Percentiles rank a stretch among this genome's conserved stretches.
These are phyloP conservation scores for Alternaria alternata DNA, from an alignment of 2,329 filamentous ascomycete genomes.

Conservation along the genomic window DNA sequence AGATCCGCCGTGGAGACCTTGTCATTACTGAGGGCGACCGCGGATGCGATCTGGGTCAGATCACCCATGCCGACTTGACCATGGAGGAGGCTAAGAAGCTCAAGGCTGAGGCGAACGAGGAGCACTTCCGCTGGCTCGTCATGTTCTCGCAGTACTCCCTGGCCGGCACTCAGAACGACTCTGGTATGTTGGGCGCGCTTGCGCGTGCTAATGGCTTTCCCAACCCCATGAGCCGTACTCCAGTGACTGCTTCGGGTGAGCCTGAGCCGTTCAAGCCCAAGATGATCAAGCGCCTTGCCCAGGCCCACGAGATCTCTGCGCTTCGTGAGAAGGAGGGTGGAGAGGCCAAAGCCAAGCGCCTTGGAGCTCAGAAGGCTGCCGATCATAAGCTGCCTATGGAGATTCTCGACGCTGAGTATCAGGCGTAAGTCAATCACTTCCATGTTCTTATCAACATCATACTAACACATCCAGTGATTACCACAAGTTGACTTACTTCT, in stretches of 20 bases:
- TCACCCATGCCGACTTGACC: slow-evolving; percentile 85
- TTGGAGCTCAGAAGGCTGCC: slow-evolving; percentile 95
- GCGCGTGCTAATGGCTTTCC: slow-evolving; percentile 45
- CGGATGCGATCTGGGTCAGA: slow-evolving; percentile 92
- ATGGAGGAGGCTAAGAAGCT: slow-evolving; percentile 87
- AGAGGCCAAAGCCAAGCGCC: slow-evolving; percentile 95
- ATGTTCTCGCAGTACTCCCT: slow-evolving; percentile 80
- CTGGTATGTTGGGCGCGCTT: slow-evolving; percentile 61
- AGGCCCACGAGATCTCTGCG: slow-evolving; percentile 86
- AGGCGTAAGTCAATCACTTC: slow-evolving; percentile 75
- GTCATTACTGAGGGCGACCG: slow-evolving; percentile 98
- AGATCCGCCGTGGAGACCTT: slow-evolving; percentile 88
- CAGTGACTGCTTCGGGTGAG: slow-evolving; percentile 53
- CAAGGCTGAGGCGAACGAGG: slow-evolving; percentile 90
- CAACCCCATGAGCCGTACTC: slow-evolving; percentile 53
- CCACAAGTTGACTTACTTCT: slow-evolving; percentile 99
- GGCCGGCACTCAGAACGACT: slow-evolving; percentile 42
- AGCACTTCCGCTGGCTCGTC: slow-evolving; percentile 98
- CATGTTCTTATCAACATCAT: slow-evolving; percentile 27
- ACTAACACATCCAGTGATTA: slow-evolving; percentile 74
- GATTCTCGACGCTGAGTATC: slow-evolving; percentile 97
- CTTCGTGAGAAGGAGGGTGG: slow-evolving; percentile 96
- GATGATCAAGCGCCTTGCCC: slow-evolving; percentile 93
- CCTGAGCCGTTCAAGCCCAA: slow-evolving; percentile 83
- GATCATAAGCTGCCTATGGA: slow-evolving; percentile 98